Percentiles rank a stretch among this genome's conserved stretches.
These are phyloP conservation scores for Iris pallida DNA, from an alignment of 116 monocot genomes.

Conservation along the genomic window DNA sequence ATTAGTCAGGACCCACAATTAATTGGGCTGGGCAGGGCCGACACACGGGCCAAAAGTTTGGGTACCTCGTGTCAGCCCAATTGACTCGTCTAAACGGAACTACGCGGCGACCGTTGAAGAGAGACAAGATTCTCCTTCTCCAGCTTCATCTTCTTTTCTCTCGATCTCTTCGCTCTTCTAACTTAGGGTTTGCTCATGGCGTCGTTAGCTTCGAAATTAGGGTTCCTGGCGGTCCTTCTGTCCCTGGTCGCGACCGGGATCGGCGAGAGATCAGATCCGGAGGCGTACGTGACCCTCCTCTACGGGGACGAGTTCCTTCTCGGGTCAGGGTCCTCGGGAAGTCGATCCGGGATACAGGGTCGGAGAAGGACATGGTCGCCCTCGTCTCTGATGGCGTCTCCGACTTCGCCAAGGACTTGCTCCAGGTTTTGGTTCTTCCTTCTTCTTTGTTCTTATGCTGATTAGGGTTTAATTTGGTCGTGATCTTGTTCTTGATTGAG, in stretches of 20 bases:
- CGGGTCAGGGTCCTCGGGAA: constrained; percentile 97
- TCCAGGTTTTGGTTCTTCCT: constrained; percentile 31
- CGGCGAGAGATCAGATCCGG: constrained; percentile 19
- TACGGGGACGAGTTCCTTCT: constrained; percentile 96
- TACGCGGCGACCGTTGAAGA: too few species aligned
- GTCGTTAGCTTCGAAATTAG: constrained; percentile 10
- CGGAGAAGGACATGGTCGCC: constrained; percentile 72
- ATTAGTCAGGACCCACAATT: too few species aligned
- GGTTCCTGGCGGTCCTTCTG: constrained; percentile 16
- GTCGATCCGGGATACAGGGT: constrained; percentile 81
- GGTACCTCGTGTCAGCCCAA: too few species aligned
- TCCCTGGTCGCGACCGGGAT: constrained; percentile 5
- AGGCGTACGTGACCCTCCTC: constrained; percentile 86
- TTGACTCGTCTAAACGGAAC: too few species aligned
- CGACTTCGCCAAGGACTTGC: constrained; percentile 60
- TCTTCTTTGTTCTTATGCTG: too few species aligned
- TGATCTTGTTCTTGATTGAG: too few species aligned
- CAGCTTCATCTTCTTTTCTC: too few species aligned
- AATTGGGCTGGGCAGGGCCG: too few species aligned
- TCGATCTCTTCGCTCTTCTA: too few species aligned
- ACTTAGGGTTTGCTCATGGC: background rate
- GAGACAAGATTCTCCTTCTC: too few species aligned
- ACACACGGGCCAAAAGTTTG: too few species aligned
- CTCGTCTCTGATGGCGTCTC: constrained; percentile 96
- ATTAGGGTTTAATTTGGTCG: too few species aligned